Base-by-base conservation (phyloP, 2,329 filamentous ascomycete genomes). In the Sporothrix luriei region DNA sequence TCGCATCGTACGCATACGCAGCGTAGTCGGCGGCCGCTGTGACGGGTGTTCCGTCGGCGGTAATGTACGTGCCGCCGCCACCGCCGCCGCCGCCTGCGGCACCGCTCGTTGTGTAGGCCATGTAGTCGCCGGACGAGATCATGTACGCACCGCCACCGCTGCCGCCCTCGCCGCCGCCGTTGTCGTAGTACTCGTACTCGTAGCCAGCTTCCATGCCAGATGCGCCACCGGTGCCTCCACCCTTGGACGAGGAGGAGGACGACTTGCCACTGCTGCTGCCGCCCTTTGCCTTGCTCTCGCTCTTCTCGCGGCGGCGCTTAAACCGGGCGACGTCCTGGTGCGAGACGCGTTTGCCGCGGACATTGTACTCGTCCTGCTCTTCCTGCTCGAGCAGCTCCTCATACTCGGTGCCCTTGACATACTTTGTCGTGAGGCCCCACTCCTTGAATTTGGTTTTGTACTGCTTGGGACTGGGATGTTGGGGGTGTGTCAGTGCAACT, bases 381-480 rank as follows among this genome's bases (percentile, higher is more conserved):
- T 71, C 72, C 75, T 76, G 40, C 70, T 75, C 74, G 67, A 78
- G 74, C 71, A 78, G 76, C 71, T 73, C 75, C 59, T 77, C 72
- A 71, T 78, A 78, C 71, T 78, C 77, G 19, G 73, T 74, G 2
- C 74, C 74, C 68, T 78, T 78, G 70, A 75, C 76, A 70, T 78
- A 78, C 72, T 78, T 78, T 61, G 74, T 77, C 69, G 76, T 75
- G 16, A 78, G 75, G 26, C 74, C 77, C 77, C 77, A 78, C 68
- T 77, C 76, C 65, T 77, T 77, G 66, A 78, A 73, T 66, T 77
- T 76, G 2, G 74, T 76, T 71, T 78, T 78, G 74, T 78, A 78
- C 51, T 78, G 77, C 69, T 77, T 69, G 43, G 38, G 5, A 64
- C 13, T 72, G 33, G 16, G 19, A 52, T 43, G 40, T 43, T 43